Percentiles rank a stretch among this genome's conserved stretches.
These are phyloP conservation scores for Breynia disticha DNA, from an alignment of 441 rosid genomes.

Conservation along the genomic window DNA sequence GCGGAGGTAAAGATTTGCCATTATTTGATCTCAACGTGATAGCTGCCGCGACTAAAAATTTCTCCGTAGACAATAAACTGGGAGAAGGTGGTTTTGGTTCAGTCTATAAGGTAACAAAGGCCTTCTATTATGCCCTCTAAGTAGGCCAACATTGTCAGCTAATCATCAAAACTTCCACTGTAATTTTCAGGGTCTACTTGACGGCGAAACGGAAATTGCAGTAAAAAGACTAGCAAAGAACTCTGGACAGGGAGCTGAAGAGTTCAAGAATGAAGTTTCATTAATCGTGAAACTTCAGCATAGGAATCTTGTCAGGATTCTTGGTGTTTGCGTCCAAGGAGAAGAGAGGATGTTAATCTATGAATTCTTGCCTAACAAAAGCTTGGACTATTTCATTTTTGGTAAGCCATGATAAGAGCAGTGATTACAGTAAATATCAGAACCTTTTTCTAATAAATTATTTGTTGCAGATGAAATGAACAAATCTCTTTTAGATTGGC, in stretches of 20 bases:
- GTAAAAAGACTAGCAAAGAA: slow-evolving; percentile 41
- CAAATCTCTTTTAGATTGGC: slow-evolving; percentile 11
- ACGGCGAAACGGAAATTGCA: slow-evolving; percentile 42
- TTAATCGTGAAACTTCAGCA: slow-evolving; percentile 45
- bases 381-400: slow-evolving; percentile 27
- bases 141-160: neutral
- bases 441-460: neutral
- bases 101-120: slow-evolving; percentile 6
- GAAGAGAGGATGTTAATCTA: slow-evolving; percentile 44
- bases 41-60: slow-evolving; percentile 6
- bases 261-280: too few species aligned
- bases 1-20: slow-evolving; percentile 1
- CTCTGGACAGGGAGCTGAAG: slow-evolving; percentile 40
- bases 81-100: slow-evolving; percentile 10
- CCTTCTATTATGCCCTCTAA: neutral
- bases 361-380: too few species aligned
- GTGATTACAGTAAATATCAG: neutral
- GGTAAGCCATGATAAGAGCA: slow-evolving; percentile 25
- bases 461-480: slow-evolving; percentile 14
- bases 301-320: slow-evolving; percentile 37
- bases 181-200: neutral
- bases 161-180: neutral
- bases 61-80: slow-evolving; percentile 9
- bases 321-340: slow-evolving; percentile 32
- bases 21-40: neutral